These are phyloP conservation scores for Syncephalastrum racemosum DNA, from an alignment of 371 early-diverging fungal genomes.

Conservation along the genomic window DNA sequence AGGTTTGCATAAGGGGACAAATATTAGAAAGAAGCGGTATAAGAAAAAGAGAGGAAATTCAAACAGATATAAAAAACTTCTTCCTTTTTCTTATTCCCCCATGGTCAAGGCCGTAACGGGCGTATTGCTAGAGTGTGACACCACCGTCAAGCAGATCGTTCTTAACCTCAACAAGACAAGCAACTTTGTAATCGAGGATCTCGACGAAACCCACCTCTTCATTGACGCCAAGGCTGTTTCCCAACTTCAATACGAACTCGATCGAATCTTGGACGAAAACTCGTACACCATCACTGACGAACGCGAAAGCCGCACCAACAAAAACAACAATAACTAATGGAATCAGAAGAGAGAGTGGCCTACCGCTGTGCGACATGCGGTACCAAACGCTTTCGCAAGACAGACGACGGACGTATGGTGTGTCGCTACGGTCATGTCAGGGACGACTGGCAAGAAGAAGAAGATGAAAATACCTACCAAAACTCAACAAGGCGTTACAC, in stretches of 20 bases:
- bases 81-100: constrained; percentile 6
- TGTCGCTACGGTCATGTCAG: constrained; percentile 22
- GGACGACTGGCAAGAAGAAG: constrained; percentile 11
- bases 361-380: constrained; percentile 16
- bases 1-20: too few relatives aligned
- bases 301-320: constrained; percentile 31
- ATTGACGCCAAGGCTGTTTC: constrained; percentile 69
- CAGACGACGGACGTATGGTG: constrained; percentile 16
- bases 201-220: constrained; percentile 86
- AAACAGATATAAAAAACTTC: too few relatives aligned
- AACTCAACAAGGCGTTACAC: too few relatives aligned
- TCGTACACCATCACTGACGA: constrained; percentile 61
- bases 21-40: too few relatives aligned
- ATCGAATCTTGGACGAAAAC: constrained; percentile 78
- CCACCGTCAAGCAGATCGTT: constrained; percentile 81
- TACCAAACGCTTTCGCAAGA: constrained; percentile 11
- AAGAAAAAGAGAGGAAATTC: too few relatives aligned
- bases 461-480: constrained; percentile 3
- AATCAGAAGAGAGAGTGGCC: too few relatives aligned
- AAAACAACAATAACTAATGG: background rate
- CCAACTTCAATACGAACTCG: constrained; percentile 65
- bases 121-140: constrained; percentile 65
- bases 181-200: constrained; percentile 83
- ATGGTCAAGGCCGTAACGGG: constrained; percentile 58
- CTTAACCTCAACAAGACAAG: constrained; percentile 69